A percentile compares a stretch with the other conserved stretches of the same genome.
phyloP scores from a whole-genome alignment of 352 stramenopile species.

The Phytophthora boehmeriae region DNA sequence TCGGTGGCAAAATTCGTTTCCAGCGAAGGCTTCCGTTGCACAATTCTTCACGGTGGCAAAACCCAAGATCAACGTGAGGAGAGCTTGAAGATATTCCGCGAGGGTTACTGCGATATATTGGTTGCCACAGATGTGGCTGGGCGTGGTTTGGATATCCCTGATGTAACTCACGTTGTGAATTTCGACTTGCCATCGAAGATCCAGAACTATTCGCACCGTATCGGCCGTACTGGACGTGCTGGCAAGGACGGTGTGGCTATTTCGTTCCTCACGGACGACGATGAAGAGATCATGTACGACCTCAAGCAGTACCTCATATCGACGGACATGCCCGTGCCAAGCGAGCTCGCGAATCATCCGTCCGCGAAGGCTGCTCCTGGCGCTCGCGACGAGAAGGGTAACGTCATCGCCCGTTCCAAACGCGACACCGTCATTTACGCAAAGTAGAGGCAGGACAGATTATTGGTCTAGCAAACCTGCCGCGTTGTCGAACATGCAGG shows the following conservation, averaged over 20 bases:
- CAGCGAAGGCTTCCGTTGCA: conserved; percentile 87
- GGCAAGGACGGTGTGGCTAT: conserved; percentile 97
- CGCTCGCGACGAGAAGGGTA: conserved; percentile 84
- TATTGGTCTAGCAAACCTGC: too few relatives aligned
- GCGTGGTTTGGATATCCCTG: conserved; percentile 97
- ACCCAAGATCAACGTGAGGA: conserved; percentile 96
- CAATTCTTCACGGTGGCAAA: conserved; percentile 97
- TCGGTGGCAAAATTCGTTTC: conserved; percentile 94
- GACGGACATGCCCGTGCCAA: conserved; percentile 94
- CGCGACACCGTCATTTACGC: conserved; percentile 89
- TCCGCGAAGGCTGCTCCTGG: conserved; percentile 89
- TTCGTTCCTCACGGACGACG: conserved; percentile 97
- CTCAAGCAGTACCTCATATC: conserved; percentile 97
- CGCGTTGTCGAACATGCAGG: conserved; percentile 2
- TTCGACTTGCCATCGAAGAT: conserved; percentile 98
- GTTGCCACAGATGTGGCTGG: conserved; percentile 95
- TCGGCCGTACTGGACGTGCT: conserved; percentile 97
- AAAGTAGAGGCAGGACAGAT: conserved; percentile 71
- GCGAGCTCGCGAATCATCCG: conserved; percentile 93
- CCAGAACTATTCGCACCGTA: conserved; percentile 98
- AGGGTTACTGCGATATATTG: conserved; percentile 89
- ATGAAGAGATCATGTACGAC: conserved; percentile 97
- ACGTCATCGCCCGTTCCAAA: conserved; percentile 87
- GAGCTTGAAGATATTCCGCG: conserved; percentile 90
- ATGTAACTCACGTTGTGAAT: conserved; percentile 99